Conservation (phyloP, 768 basidiomycete genomes). For the Auriscalpium microsporum region DNA sequence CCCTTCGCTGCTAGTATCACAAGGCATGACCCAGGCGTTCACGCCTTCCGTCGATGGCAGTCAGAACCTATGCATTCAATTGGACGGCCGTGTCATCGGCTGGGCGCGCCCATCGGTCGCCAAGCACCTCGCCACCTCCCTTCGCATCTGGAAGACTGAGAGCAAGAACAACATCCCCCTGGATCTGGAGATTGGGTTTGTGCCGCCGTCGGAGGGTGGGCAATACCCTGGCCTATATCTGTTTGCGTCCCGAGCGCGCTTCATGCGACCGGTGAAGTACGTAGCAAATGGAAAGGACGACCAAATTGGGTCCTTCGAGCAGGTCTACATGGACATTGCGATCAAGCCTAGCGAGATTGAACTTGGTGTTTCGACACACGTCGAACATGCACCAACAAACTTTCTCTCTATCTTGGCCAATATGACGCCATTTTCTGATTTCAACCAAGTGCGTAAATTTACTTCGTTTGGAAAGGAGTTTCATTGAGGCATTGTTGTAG, state of each 20-base stretch:
- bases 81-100: conserved; percentile 93
- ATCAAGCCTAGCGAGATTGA: conserved; percentile 81
- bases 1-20: conserved; percentile 68
- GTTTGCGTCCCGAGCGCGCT: conserved; percentile 77
- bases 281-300: conserved; percentile 80
- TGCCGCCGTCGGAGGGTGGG: conserved; percentile 79
- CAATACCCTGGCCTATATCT: conserved; percentile 96
- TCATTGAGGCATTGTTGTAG: conserved; percentile 30
- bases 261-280: conserved; percentile 98
- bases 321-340: conserved; percentile 99
- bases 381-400: conserved; percentile 91
- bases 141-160: conserved; percentile 95
- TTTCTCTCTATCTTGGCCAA: conserved; percentile 96
- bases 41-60: conserved; percentile 73
- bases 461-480: not conserved
- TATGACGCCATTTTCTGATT: conserved; percentile 97
- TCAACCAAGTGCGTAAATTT: conserved; percentile 72
- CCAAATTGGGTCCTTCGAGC: conserved; percentile 93
- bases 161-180: conserved; percentile 72
- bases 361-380: conserved; percentile 69
- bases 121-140: conserved; percentile 68
- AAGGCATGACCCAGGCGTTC: conserved; percentile 94
- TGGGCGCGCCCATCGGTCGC: conserved; percentile 78
- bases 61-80: conserved; percentile 78
- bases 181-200: conserved; percentile 91